These are phyloP conservation scores for Chlorella sp. DNA, from an alignment of 139 green algal species.

Conservation along the genomic window DNA sequence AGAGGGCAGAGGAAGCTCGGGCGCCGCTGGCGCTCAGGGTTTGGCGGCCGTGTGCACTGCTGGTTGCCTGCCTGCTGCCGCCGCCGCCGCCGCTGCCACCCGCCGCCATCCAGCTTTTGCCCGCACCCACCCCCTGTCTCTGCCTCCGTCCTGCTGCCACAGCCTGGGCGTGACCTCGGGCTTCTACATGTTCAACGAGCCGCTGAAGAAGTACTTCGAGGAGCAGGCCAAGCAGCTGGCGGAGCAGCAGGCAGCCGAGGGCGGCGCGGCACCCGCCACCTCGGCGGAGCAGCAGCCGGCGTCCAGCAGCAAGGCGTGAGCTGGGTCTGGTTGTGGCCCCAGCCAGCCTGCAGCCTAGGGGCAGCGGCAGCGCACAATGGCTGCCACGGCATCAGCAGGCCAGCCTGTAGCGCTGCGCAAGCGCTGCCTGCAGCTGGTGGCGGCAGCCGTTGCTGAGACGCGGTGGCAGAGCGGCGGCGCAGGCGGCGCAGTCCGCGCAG, in stretches of 20 bases:
- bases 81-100: neutral
- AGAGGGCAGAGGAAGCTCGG: too few relatives aligned
- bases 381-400: neutral
- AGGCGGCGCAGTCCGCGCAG: neutral
- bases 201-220: constrained; percentile 16
- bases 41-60: neutral
- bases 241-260: constrained; percentile 9
- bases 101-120: neutral
- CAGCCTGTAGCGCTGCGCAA: neutral
- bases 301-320: neutral
- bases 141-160: neutral
- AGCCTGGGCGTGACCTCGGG: constrained; percentile 8
- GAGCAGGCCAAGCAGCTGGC: constrained; percentile 6
- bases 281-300: neutral
- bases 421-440: constrained; percentile 14
- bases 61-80: neutral
- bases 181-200: constrained; percentile 30
- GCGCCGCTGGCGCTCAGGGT: neutral
- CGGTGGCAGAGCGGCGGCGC: neutral
- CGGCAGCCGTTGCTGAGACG: neutral
- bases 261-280: neutral
- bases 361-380: too few relatives aligned
- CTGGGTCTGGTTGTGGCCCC: neutral
- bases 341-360: too few relatives aligned
- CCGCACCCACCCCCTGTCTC: neutral